Percentiles rank a stretch among this genome's conserved stretches.
Evolutionary conservation across 2,329 filamentous ascomycete species (phyloP).

Genomic region (Aciculosporium take): DNA sequence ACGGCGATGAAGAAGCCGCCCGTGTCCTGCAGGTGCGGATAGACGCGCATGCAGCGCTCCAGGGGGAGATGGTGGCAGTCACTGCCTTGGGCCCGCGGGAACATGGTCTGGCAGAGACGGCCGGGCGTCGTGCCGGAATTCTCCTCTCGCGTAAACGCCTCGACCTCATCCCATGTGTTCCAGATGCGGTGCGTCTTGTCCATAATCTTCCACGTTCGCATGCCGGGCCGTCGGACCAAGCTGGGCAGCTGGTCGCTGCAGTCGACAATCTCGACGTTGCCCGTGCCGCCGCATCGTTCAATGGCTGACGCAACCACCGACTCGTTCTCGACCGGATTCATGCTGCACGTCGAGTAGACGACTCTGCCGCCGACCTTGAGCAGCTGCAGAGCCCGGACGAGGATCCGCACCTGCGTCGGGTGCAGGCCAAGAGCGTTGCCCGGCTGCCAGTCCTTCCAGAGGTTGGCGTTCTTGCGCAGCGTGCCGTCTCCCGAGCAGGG

Average conservation of each 20-base stretch:
- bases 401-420: constrained; percentile 72
- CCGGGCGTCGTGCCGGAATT: constrained; percentile 42
- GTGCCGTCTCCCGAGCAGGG: constrained; percentile 96
- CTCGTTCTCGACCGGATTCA: constrained; percentile 98
- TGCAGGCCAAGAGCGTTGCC: constrained; percentile 79
- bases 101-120: constrained; percentile 69
- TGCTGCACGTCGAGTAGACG: constrained; percentile 96
- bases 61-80: constrained; percentile 55
- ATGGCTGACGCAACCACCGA: constrained; percentile 81
- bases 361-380: constrained; percentile 88
- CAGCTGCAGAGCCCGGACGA: constrained; percentile 87
- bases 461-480: constrained; percentile 75
- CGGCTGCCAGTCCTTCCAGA: constrained; percentile 93
- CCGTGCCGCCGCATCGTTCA: constrained; percentile 69
- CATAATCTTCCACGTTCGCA: constrained; percentile 81
- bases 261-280: constrained; percentile 73
- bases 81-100: constrained; percentile 45
- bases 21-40: constrained; percentile 90
- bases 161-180: constrained; percentile 69
- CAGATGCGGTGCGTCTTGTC: constrained; percentile 71
- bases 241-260: constrained; percentile 64
- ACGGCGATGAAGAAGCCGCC: constrained; percentile 97
- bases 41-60: constrained; percentile 84
- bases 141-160: constrained; percentile 49
- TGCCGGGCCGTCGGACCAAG: constrained; percentile 61